These are phyloP conservation scores for Camellia granthamiana DNA, from an alignment of 148 eudicot genomes.

Conservation along the genomic window DNA sequence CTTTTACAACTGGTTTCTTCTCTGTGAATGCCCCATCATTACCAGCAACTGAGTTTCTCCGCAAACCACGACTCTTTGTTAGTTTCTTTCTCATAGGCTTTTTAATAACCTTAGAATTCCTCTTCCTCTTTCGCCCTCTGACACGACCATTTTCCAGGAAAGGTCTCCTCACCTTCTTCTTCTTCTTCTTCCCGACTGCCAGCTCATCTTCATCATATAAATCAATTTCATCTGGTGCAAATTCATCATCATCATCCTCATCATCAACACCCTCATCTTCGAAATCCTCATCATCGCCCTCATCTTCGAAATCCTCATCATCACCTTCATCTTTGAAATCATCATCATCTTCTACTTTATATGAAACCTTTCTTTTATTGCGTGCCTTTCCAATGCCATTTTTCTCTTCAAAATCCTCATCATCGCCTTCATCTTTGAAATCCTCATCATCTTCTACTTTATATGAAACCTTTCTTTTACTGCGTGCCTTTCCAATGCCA, in stretches of 20 bases:
- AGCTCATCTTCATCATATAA: constrained; percentile 47
- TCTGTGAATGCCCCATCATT: constrained; percentile 30
- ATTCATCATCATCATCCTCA: constrained; percentile 65
- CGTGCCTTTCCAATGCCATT: constrained; percentile 26
- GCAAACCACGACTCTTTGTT: constrained; percentile 22
- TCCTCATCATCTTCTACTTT: constrained; percentile 48
- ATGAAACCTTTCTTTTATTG: constrained; percentile 37
- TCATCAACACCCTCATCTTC: constrained; percentile 22
- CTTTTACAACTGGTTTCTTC: constrained; percentile 26
- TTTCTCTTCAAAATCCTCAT: constrained; percentile 5
- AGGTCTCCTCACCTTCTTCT: constrained; percentile 32
- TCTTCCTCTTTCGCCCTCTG: constrained; percentile 31
- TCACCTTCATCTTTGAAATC: constrained; percentile 28
- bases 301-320: constrained; percentile 2
- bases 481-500: too few relatives aligned
- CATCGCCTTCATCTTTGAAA: constrained; percentile 36
- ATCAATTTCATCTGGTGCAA: constrained; percentile 49
- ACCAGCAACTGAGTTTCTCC: constrained; percentile 29
- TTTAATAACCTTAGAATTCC: constrained; percentile 29
- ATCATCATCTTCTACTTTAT: constrained; percentile 44
- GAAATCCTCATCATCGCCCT: constrained; percentile 33
- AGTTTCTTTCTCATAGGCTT: constrained; percentile 38
- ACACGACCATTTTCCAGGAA: constrained; percentile 30
- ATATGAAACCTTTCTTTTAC: too few relatives aligned
- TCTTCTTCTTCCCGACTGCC: constrained; percentile 27